Evolutionary conservation across 2,329 filamentous ascomycete genomes (phyloP), one percentile per base, ranked within the genome.

Genomic region (Colletotrichum sp.): DNA sequence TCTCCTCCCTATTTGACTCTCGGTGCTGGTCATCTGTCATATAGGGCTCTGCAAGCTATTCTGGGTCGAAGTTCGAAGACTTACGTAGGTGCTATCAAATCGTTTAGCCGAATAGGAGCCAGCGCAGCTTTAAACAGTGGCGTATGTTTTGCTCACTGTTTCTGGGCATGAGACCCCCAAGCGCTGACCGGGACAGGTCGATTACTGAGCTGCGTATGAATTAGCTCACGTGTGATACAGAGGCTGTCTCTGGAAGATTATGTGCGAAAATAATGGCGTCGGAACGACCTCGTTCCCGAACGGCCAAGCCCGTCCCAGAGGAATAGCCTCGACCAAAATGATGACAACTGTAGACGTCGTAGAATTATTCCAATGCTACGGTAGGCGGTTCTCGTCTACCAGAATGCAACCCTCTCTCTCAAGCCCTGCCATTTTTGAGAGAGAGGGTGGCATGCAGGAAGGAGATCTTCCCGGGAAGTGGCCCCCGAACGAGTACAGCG

Each of bases 61-160:
- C 13, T 28, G 32, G 21, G 15, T 16, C 1, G 24, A 0, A 16
- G 13, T 16, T 59, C 12, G 21, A 10, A 24, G 44, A 24, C 12
- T 52, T 52, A 21, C n/a, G 44, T 21, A 21, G 44, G 44, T 21
- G 44, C n/a, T 0, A 52, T 52, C n/a, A 52, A 21, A 21, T 5
- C 3, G 6, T 52, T 52, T 13, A 21, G 44, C 12, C 44, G 0
- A 13, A 13, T 1, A 21, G n/a, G 0, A 21, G 44, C n/a, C n/a
- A 21, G n/a, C 5, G 10, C 13, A 21, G 44, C n/a, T 52, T 13
- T 6, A 13, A 21, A 7, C n/a, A 21, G 44, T 52, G 44, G 15
- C 44, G 44, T 52, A 52, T 52, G 44, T 52, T 21, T 1, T 8
- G n/a, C 44, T 21, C 44, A 24, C 44, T 21, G 44, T 52, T 21